Evolutionary conservation across 306 rosid species (phyloP), one percentile per base, ranked within the genome.

Genomic region (Casuarina glauca): DNA sequence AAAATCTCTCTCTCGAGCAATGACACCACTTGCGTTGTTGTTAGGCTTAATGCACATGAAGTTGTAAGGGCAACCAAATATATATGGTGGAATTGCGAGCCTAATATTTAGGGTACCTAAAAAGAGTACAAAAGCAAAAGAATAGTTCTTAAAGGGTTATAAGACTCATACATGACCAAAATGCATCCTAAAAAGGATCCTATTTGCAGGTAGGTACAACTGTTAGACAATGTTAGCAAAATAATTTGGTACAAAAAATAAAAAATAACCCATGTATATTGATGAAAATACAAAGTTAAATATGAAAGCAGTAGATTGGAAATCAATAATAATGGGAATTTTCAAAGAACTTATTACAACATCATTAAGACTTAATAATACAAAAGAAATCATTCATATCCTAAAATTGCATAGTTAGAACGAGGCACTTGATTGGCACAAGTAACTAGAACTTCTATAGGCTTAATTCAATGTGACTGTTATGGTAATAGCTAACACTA

Each of bases 41-140:
- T 93, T 91, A 36, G 96, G 88, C 79, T 86, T 93, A 54, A 95
- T 89, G 73, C 91, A 94, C 93, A 95, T 91, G 96, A 95, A 95
- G 80, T 95, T 95, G 89, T 86, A 76, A 51, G 99, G 99, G 83
- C 99, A 95, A 43, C 99, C 97, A 38, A 93, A 93, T 75, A 91
- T 54, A 74, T 95, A 95, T 45, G 91, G 84, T 2, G 99, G 99
- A 83, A 95, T 78, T 46, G 97, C 93, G 12, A 95, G 90, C 71
- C 99, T 84, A 91, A 83, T 63, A 95, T 95, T 83, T 95, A 97
- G 85, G 99, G 99, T 81, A 95, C 84, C 99, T 97, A 95, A 78
- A 95, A 95, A 41, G 93, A 89, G 91, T 88, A 91, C 87, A 90
- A 86, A 36, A 95, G 93, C 78, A 95, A 91, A 77, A 95, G 86